Conservation (phyloP, 345 rosid species). For the Dovyalis caffra region DNA sequence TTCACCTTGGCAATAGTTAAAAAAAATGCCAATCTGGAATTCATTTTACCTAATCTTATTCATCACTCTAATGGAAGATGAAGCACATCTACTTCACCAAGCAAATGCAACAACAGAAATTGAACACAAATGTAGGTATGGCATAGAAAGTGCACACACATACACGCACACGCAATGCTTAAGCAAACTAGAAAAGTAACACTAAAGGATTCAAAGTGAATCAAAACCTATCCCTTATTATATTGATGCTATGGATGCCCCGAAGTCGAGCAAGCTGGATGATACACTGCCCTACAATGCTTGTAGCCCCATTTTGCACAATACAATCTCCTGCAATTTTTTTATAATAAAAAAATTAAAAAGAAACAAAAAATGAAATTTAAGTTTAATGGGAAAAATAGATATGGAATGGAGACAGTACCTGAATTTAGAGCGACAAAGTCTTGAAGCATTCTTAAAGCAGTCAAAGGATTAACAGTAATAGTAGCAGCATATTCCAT, state of each 20-base stretch:
- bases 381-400: neutral
- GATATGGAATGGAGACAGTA: neutral
- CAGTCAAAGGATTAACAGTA: constrained; percentile 84
- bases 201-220: neutral
- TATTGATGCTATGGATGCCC: constrained; percentile 65
- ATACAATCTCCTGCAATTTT: constrained; percentile 64
- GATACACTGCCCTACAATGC: constrained; percentile 84
- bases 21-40: too few species aligned
- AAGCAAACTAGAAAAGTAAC: too few species aligned
- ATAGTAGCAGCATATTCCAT: constrained; percentile 87
- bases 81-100: too few species aligned
- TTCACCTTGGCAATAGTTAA: too few species aligned
- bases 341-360: constrained; percentile 11
- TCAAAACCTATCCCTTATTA: constrained; percentile 77
- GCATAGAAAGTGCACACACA: too few species aligned
- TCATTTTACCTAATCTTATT: too few species aligned
- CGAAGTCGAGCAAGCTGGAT: constrained; percentile 73
- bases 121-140: too few species aligned
- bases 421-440: constrained; percentile 60
- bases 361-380: neutral
- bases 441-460: constrained; percentile 89
- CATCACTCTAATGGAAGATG: too few species aligned
- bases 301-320: constrained; percentile 93
- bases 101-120: too few species aligned
- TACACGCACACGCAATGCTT: too few species aligned